Evolutionary conservation across 2,329 filamentous ascomycete genomes (phyloP).

Genomic region (Claviceps cyperi): DNA sequence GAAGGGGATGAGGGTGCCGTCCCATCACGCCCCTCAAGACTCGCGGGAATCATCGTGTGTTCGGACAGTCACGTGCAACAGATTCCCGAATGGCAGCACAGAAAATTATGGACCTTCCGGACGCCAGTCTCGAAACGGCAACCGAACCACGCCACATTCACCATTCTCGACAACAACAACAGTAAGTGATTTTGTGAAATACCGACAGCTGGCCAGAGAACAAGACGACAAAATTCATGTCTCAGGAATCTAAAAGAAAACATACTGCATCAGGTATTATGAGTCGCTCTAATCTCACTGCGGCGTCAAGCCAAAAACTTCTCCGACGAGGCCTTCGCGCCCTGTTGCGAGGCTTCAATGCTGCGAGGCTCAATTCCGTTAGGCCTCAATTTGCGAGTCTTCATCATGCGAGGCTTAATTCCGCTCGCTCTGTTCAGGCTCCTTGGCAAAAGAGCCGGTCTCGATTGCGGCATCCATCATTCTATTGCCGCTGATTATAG

Average conservation of each 20-base stretch:
- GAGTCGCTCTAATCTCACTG: not conserved
- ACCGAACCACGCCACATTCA: not conserved
- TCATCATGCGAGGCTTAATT: not conserved
- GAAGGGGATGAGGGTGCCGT: slow-evolving; percentile 12
- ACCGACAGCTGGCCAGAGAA: not conserved
- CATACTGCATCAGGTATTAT: not conserved
- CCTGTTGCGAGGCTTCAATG: not conserved
- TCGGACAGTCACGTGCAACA: slow-evolving; percentile 11
- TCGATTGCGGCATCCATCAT: slow-evolving; percentile 81
- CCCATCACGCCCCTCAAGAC: slow-evolving; percentile 12
- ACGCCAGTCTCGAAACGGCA: slow-evolving; percentile 4
- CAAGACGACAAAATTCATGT: not conserved
- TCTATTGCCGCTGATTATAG: slow-evolving; percentile 74
- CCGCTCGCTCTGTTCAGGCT: slow-evolving; percentile 9
- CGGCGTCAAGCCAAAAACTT: not conserved
- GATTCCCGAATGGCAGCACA: slow-evolving; percentile 3
- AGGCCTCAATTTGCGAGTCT: not conserved
- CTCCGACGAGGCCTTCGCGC: slow-evolving; percentile 1
- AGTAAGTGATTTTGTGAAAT: not conserved
- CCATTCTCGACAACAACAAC: not conserved
- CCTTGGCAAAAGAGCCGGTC: slow-evolving; percentile 40
- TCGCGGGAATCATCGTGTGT: slow-evolving; percentile 8
- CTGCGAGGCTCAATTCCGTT: not conserved
- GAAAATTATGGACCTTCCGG: slow-evolving; percentile 8
- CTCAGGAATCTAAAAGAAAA: not conserved